Evolutionary conservation across 371 early-diverging fungal species (phyloP), one percentile per base, ranked within the genome.

Genomic region (Saksenaea vasiformis): DNA sequence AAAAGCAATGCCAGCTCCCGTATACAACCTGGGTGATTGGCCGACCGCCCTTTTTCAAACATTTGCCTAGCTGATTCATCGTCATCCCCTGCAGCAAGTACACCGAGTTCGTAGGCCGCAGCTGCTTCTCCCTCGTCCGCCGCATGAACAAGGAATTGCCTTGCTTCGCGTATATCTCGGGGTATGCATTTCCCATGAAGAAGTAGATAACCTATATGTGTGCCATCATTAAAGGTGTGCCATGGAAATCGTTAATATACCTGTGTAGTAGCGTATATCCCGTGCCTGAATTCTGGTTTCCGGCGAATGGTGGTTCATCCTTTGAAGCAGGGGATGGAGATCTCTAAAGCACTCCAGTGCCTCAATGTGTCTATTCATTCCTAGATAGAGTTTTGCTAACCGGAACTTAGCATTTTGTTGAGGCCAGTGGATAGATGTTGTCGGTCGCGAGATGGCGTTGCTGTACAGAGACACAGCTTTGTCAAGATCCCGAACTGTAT

Each of bases 1-100:
- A 69, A 36, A 10, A 64, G 11, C 15, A 71, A 31, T 0, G 69
- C 73, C 22, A 68, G 35, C 38, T 72, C 73, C 1, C 73, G 73
- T 61, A 64, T 72, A 28, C 67, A 60, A 4, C 67, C 63, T 1
- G 67, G 44, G 51, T 72, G 62, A 4, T 67, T 67, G 5, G 34
- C 51, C 0, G 59, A 51, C 13, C 39, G 67, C 2, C 69, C 66
- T 53, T 69, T 56, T 15, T 59, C 26, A 27, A 68, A 72, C 3
- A 61, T 56, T 15, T 43, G 43, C 13, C 17, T 38, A 15, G 69
- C 73, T 47, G 62, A 59, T 9, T 38, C 37, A 19, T 72, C 47
- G n/a, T 61, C 56, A 8, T 39, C 47, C 10, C 58, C 60, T 7
- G 44, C 60, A 5, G 62, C 64, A 57, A 67, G 59, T 15, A 58